These are phyloP conservation scores for Anthoceros angustus DNA, from an alignment of 225 moss, liverwort and hornwort species.

Conservation along the genomic window DNA sequence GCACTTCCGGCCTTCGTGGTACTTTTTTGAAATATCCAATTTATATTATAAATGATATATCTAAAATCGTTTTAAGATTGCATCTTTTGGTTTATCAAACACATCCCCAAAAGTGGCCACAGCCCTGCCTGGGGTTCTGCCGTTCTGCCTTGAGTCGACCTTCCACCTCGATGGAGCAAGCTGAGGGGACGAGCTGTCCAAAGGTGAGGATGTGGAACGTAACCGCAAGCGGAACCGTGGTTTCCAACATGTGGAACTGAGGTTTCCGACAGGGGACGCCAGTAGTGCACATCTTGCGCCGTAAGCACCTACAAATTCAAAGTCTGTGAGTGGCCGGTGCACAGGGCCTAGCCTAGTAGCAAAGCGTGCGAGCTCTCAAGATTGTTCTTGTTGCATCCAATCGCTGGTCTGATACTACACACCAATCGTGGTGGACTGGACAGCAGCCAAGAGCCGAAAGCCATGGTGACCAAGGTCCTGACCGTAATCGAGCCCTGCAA, in stretches of 20 bases:
- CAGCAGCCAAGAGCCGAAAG: not conserved
- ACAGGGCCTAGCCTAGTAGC: not conserved
- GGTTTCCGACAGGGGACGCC: not conserved
- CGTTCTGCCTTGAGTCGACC: not conserved
- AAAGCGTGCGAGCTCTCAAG: not conserved
- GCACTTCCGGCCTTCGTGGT: no score
- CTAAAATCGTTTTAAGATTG: no score
- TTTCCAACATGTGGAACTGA: not conserved
- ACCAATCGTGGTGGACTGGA: constrained; percentile 1
- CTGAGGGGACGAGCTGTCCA: constrained; percentile 1
- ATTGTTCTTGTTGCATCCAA: not conserved
- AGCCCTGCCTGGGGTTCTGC: not conserved
- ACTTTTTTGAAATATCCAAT: no score
- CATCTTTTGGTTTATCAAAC: no score
- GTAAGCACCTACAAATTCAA: not conserved
- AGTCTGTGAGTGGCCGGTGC: not conserved
- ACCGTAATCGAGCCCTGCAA: not conserved
- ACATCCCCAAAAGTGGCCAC: no score
- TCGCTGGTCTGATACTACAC: not conserved
- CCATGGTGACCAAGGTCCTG: not conserved
- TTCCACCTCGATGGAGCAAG: not conserved
- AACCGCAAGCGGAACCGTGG: not conserved
- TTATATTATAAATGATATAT: no score
- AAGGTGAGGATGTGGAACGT: not conserved
- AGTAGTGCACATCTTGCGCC: not conserved